Conservation (phyloP, 2,329 filamentous ascomycete species). For the Colletotrichum sidae region DNA sequence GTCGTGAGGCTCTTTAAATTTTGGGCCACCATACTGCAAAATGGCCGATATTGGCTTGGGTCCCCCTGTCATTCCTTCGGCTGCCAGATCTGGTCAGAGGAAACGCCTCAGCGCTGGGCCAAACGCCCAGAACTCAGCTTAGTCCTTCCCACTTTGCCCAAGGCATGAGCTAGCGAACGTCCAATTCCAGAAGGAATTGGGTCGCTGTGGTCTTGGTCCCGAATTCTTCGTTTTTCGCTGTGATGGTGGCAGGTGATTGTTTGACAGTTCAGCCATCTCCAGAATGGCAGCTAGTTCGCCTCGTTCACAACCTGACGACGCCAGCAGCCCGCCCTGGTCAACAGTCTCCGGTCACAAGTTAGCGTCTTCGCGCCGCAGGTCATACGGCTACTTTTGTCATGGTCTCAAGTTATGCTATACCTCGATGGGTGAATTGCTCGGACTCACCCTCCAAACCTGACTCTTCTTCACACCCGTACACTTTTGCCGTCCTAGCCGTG, state of each 20-base stretch:
- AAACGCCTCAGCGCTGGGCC: conserved; percentile 29
- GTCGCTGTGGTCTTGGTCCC: neutral
- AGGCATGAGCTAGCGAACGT: conserved; percentile 15
- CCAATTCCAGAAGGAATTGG: neutral
- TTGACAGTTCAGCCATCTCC: neutral
- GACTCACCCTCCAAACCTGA: conserved; percentile 27
- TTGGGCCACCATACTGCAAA: conserved; percentile 8
- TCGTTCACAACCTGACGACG: neutral
- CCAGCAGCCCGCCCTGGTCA: neutral
- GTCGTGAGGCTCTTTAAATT: conserved; percentile 32
- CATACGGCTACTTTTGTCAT: conserved; percentile 20
- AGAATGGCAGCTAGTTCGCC: neutral
- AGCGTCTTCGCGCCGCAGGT: no score
- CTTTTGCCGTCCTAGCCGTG: conserved; percentile 28
- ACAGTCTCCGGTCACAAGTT: neutral
- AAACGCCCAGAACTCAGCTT: conserved; percentile 23
- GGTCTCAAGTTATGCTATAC: conserved; percentile 22
- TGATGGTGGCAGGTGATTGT: neutral
- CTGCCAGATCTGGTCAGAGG: conserved; percentile 26
- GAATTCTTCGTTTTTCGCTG: no score
- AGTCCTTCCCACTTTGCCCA: conserved; percentile 1
- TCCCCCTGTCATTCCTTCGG: conserved; percentile 12
- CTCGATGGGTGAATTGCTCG: conserved; percentile 18
- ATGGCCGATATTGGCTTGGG: conserved; percentile 16
- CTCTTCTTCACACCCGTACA: conserved; percentile 21